Percentiles rank a stretch among this genome's conserved stretches.
Evolutionary conservation across 305 asterid species (phyloP).

Genomic region (Nicotiana rustica): DNA sequence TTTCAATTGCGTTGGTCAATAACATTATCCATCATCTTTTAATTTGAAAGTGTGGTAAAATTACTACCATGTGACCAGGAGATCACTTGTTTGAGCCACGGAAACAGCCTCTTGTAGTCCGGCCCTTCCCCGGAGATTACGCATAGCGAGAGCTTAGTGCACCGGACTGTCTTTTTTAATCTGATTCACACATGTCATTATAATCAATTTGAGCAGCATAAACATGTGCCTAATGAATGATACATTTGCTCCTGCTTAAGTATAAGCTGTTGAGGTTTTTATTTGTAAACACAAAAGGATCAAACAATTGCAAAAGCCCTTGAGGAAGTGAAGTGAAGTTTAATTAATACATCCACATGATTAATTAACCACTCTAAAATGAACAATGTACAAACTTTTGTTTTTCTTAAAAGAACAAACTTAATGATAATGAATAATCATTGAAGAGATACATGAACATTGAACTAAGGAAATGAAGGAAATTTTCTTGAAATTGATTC

Average conservation of each 20-base stretch:
- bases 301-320: not conserved
- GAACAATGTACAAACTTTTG: not conserved
- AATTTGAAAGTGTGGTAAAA: not conserved
- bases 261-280: not conserved
- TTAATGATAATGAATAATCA: conserved; percentile 31
- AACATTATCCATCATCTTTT: not conserved
- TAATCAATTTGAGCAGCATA: no score
- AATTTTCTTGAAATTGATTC: conserved; percentile 33
- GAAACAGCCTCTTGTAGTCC: no score
- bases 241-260: not conserved
- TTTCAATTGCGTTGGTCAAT: no score
- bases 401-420: not conserved
- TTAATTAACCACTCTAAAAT: not conserved
- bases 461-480: conserved; percentile 23
- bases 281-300: not conserved
- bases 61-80: no score
- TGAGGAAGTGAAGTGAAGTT: not conserved
- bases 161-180: no score
- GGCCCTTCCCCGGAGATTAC: no score
- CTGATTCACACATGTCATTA: not conserved
- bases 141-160: no score
- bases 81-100: no score
- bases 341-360: not conserved
- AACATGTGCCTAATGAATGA: not conserved
- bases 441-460: conserved; percentile 47